phyloP scores from a whole-genome alignment of 345 rosid genomes.

The Pugionium dolabratum region DNA sequence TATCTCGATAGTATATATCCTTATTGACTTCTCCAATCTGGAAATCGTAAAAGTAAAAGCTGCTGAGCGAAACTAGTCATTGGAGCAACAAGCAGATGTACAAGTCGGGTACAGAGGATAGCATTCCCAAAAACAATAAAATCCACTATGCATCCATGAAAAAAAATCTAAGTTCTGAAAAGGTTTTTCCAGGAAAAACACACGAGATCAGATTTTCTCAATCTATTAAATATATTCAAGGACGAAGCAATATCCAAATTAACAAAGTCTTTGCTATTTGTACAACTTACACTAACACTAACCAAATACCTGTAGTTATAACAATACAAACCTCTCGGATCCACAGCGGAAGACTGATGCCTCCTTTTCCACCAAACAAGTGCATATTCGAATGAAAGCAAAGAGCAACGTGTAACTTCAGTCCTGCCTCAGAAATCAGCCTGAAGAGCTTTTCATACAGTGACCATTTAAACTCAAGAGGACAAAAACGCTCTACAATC shows the following conservation, averaged over 20 bases:
- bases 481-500: slow-evolving; percentile 60
- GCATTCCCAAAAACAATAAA: not conserved
- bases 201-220: slow-evolving; percentile 14
- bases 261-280: slow-evolving; percentile 10
- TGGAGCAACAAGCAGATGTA: slow-evolving; percentile 5
- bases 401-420: slow-evolving; percentile 63
- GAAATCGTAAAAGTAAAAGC: slow-evolving; percentile 15
- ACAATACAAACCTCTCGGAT: slow-evolving; percentile 55
- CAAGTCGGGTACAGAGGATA: not conserved
- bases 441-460: slow-evolving; percentile 63
- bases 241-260: slow-evolving; percentile 18
- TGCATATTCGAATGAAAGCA: slow-evolving; percentile 62
- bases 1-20: slow-evolving; percentile 64
- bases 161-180: not conserved
- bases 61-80: slow-evolving; percentile 11
- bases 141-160: slow-evolving; percentile 13
- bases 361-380: slow-evolving; percentile 48
- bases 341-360: slow-evolving; percentile 67
- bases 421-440: slow-evolving; percentile 53
- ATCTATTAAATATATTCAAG: not conserved
- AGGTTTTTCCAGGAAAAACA: not conserved
- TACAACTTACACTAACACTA: slow-evolving; percentile 11
- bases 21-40: slow-evolving; percentile 63
- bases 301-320: slow-evolving; percentile 31
- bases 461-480: slow-evolving; percentile 62